Evolutionary conservation across 176 grass and related monocot species (phyloP), one percentile per base, ranked within the genome.

Genomic region (Triticum monococcum): DNA sequence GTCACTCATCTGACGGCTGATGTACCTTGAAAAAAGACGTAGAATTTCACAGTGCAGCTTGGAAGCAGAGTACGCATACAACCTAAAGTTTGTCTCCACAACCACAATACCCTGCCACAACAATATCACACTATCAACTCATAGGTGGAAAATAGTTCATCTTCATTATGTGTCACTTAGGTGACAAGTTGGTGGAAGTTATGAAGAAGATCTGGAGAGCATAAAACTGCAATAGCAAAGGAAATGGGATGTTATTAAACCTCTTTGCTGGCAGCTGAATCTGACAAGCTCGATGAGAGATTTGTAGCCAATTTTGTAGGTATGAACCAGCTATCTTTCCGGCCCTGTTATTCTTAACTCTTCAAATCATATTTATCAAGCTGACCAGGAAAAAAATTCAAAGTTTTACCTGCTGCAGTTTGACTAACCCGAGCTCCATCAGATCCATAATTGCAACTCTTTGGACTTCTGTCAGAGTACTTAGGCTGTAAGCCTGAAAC

Each of bases 261-360:
- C 89, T 98, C 93, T 88, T 98, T 98, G 64, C 64, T 86, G 20
- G 93, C 92, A 31, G 91, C 89, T 67, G 88, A 87, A 90, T 98
- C 93, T 31, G 95, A 92, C 72, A 95, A 89, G 81, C 91, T 95
- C 68, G 89, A 81, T 66, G 93, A 95, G 70, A 98, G 96, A 63
- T 95, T 94, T 74, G 91, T 98, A 76, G 96, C 96, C 88, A 98
- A 73, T 85, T 94, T 95, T 77, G 96, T 95, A 79, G 96, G 96
- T 91, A 98, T 92, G 78, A 98, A 98, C 93, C 93, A 98, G 80
- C 91, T 83, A 77, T 95, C 93, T 64, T 92, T 94, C 81, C 90
- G 86, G 25, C 91, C 96, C 96, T 95, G 79, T 40, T 69, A 85
- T 72, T 37, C 22, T 79, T 64, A 63, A 40, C 28, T 79, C 22